Conservation (phyloP, 768 basidiomycete genomes). For the Xerocomellus dryophilus region DNA sequence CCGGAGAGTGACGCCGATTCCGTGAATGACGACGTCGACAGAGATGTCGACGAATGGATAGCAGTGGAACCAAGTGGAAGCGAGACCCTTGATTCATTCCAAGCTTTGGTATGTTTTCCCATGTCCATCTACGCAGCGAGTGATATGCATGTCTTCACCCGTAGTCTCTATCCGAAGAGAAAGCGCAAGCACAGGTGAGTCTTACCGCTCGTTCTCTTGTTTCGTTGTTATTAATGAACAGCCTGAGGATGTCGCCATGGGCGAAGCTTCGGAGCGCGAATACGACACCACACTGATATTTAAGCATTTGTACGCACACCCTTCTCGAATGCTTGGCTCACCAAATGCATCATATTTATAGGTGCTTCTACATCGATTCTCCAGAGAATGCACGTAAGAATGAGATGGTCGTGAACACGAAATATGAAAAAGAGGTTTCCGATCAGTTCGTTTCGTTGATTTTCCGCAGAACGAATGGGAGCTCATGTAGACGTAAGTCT, state of each 20-base stretch:
- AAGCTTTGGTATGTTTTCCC: conserved; percentile 4
- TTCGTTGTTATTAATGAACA: conserved; percentile 1
- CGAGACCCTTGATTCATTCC: conserved; percentile 23
- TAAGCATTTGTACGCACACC: conserved; percentile 64
- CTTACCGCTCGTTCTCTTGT: neutral
- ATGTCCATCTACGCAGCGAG: neutral
- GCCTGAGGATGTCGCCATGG: conserved; percentile 56
- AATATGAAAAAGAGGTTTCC: conserved; percentile 50
- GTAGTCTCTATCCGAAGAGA: conserved; percentile 14
- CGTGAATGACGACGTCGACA: conserved; percentile 54
- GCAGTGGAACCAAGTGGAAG: conserved; percentile 19
- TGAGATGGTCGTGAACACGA: conserved; percentile 55
- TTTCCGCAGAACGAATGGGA: neutral
- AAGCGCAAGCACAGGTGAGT: conserved; percentile 8
- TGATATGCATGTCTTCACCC: neutral
- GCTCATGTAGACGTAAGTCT: conserved; percentile 45
- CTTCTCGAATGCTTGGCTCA: neutral
- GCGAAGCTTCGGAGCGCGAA: conserved; percentile 67
- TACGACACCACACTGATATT: conserved; percentile 83
- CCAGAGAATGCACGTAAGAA: conserved; percentile 66
- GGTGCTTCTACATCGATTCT: conserved; percentile 88
- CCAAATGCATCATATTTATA: conserved; percentile 26
- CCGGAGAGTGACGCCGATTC: conserved; percentile 68
- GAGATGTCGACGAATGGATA: conserved; percentile 43
- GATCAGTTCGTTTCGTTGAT: conserved; percentile 43